phyloP scores from a whole-genome alignment of 768 basidiomycete genomes.

The Dendrothele bispora region DNA sequence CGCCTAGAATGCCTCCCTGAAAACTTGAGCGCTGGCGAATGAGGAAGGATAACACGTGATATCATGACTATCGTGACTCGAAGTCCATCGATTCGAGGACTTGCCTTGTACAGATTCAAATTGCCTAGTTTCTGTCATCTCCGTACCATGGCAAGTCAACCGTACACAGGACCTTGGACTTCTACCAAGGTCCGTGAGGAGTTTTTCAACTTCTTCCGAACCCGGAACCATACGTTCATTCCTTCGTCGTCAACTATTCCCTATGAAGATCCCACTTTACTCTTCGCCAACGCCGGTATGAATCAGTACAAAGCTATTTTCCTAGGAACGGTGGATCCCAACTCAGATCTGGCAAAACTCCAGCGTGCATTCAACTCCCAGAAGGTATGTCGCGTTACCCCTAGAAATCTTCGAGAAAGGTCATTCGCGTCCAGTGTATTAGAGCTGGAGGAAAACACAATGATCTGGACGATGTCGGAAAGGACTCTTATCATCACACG shows the following conservation, averaged over 20 bases:
- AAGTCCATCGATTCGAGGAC: constrained; percentile 16
- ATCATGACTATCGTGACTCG: constrained; percentile 26
- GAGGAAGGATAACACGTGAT: background rate
- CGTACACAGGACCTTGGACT: constrained; percentile 62
- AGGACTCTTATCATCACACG: constrained; percentile 96
- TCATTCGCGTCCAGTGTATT: constrained; percentile 59
- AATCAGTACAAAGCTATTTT: constrained; percentile 99
- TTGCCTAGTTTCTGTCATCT: constrained; percentile 19
- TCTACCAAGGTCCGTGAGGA: constrained; percentile 82
- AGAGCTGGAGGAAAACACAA: constrained; percentile 99
- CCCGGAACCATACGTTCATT: constrained; percentile 82
- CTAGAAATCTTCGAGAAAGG: too few relatives aligned
- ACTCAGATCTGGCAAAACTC: constrained; percentile 87
- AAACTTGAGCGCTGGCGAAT: constrained; percentile 6
- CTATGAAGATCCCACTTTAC: constrained; percentile 95
- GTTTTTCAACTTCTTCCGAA: constrained; percentile 88
- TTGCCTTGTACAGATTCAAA: constrained; percentile 5
- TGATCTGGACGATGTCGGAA: constrained; percentile 98
- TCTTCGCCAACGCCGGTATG: constrained; percentile 99
- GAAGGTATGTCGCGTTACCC: constrained; percentile 40
- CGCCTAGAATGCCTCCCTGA: too few relatives aligned
- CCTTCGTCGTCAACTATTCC: constrained; percentile 92
- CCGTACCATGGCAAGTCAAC: constrained; percentile 35
- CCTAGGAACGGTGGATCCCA: constrained; percentile 95
- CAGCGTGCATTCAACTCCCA: constrained; percentile 95